Percentiles rank a stretch among this genome's conserved stretches.
Evolutionary conservation across 2,329 filamentous ascomycete genomes (phyloP).

Genomic region (Ascochyta clinopodiicola): DNA sequence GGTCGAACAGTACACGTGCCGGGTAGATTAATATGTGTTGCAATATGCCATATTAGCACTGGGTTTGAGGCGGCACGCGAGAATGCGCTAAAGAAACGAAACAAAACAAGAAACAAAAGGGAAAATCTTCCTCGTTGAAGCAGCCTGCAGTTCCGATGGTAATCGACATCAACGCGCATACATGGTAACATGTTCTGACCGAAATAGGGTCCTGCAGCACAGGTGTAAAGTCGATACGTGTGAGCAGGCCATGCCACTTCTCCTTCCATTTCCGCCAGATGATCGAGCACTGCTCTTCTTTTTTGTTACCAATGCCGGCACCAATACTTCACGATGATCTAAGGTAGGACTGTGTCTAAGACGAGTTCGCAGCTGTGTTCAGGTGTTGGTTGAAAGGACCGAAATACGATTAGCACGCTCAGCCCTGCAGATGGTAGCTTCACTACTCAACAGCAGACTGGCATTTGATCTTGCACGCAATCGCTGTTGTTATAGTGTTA

Average conservation of each 20-base stretch:
- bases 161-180: too few relatives aligned
- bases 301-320: not conserved
- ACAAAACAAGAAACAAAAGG: conserved; percentile 7
- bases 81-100: conserved; percentile 13
- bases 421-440: not conserved
- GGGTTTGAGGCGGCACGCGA: conserved; percentile 20
- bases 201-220: not conserved
- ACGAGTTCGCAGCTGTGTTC: not conserved
- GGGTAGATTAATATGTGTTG: conserved; percentile 44
- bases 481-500: not conserved
- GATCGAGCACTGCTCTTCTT: not conserved
- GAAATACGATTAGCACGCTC: not conserved
- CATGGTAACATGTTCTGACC: too few relatives aligned
- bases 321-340: not conserved
- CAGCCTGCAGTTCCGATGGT: too few relatives aligned
- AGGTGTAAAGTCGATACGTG: not conserved
- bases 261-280: not conserved
- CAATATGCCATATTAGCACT: conserved; percentile 37
- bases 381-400: not conserved
- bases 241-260: not conserved
- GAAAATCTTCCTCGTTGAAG: not conserved
- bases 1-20: conserved; percentile 24
- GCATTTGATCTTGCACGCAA: too few relatives aligned
- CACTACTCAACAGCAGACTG: too few relatives aligned
- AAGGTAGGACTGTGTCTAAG: not conserved